These are phyloP conservation scores for Boletus sp. DNA, from an alignment of 768 basidiomycete species.

Conservation along the genomic window DNA sequence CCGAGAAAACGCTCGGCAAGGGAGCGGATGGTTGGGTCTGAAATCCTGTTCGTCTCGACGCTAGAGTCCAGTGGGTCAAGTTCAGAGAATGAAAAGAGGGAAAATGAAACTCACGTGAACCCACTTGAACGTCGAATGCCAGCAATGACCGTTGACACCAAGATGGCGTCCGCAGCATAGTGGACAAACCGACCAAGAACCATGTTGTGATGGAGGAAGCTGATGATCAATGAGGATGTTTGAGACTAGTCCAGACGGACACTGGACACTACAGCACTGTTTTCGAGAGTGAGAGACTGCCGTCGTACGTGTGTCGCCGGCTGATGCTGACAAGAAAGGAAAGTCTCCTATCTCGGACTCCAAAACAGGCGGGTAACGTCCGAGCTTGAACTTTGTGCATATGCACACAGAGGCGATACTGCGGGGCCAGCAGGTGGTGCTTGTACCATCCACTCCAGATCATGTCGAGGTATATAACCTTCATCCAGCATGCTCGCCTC, in stretches of 20 bases:
- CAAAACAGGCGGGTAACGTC: too few species aligned
- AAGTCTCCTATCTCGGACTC: constrained; percentile 1
- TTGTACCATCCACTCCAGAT: constrained; percentile 76
- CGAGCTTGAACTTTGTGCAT: background rate
- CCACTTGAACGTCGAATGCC: constrained; percentile 90
- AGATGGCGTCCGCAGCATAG: constrained; percentile 79
- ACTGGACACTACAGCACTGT: background rate
- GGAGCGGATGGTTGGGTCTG: constrained; percentile 74
- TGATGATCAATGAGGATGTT: constrained; percentile 1
- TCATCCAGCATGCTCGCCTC: background rate
- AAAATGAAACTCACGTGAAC: constrained; percentile 65
- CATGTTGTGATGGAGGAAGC: constrained; percentile 35
- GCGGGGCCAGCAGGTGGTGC: constrained; percentile 61
- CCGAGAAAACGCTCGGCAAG: constrained; percentile 81
- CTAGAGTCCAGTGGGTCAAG: constrained; percentile 37
- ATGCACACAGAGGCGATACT: constrained; percentile 43
- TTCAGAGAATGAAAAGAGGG: background rate
- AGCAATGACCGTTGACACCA: constrained; percentile 86
- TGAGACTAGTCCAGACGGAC: background rate
- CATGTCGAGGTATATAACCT: constrained; percentile 37
- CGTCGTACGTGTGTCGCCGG: background rate
- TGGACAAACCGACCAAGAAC: constrained; percentile 74
- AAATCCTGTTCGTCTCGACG: constrained; percentile 62
- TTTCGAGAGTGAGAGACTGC: background rate
- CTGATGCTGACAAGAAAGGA: constrained; percentile 10